phyloP scores from a whole-genome alignment of 2,329 filamentous ascomycete genomes.

The Paecilomyces dactylethromorphus region DNA sequence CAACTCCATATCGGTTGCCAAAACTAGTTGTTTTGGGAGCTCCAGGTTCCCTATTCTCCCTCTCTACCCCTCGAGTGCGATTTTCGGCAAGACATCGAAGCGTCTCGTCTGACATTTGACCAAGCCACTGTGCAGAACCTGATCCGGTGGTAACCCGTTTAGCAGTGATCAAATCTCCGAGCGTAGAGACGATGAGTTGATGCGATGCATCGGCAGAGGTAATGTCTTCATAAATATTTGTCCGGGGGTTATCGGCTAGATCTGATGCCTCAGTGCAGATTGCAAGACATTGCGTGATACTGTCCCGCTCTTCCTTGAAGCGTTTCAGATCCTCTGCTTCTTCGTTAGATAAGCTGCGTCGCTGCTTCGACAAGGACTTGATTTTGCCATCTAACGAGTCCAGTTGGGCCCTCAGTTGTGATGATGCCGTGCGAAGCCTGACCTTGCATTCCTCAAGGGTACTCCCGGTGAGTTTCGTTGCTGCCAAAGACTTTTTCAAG shows the following conservation, averaged over 20 bases:
- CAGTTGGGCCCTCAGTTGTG: conserved; percentile 14
- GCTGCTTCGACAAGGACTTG: conserved; percentile 3
- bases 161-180: conserved; percentile 25
- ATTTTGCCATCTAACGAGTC: conserved; percentile 15
- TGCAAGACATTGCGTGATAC: conserved; percentile 17
- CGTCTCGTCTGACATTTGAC: conserved; percentile 29
- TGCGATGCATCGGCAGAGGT: conserved; percentile 19
- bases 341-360: conserved; percentile 6
- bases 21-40: background rate
- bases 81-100: conserved; percentile 19
- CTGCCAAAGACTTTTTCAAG: no score
- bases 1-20: conserved; percentile 1
- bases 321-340: conserved; percentile 9
- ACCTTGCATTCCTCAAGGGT: conserved; percentile 11
- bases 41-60: background rate
- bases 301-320: conserved; percentile 21
- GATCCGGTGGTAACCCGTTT: conserved; percentile 23
- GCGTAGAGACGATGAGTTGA: conserved; percentile 24
- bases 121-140: conserved; percentile 25
- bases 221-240: conserved; percentile 24
- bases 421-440: conserved; percentile 13
- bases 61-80: conserved; percentile 8
- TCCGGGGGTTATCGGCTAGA: conserved; percentile 15
- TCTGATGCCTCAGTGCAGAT: conserved; percentile 21
- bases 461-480: background rate